These are phyloP conservation scores for Pythium aphanidermatum DNA, from an alignment of 352 stramenopile species.

Conservation along the genomic window DNA sequence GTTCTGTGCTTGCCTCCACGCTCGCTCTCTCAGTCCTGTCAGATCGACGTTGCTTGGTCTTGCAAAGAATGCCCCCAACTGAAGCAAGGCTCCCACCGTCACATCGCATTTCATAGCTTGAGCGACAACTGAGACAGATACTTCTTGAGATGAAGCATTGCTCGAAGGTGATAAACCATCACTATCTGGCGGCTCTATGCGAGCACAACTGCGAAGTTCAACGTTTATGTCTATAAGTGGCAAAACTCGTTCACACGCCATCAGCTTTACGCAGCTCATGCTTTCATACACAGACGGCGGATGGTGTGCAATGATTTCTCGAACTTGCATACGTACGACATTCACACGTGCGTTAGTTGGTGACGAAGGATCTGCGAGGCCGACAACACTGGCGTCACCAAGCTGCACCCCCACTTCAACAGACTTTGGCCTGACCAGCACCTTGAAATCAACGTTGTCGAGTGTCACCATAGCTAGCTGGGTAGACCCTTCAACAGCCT, in stretches of 20 bases:
- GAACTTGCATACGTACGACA: conserved; percentile 65
- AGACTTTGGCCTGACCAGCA: conserved; percentile 57
- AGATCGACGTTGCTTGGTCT: conserved; percentile 72
- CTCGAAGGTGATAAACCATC: conserved; percentile 3
- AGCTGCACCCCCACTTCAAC: conserved; percentile 66
- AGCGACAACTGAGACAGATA: conserved; percentile 63
- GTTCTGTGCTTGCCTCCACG: conserved; percentile 67
- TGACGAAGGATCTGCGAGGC: background rate
- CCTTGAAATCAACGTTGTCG: conserved; percentile 63
- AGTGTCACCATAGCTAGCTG: conserved; percentile 23
- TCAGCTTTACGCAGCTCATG: conserved; percentile 73
- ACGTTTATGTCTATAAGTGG: conserved; percentile 64
- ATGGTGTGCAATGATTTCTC: conserved; percentile 62
- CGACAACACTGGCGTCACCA: conserved; percentile 62
- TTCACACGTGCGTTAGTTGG: conserved; percentile 27
- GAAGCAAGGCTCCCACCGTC: conserved; percentile 67
- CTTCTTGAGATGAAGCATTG: conserved; percentile 15
- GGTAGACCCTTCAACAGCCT: conserved; percentile 7
- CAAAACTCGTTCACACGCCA: conserved; percentile 56
- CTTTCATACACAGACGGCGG: conserved; percentile 43
- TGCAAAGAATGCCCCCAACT: conserved; percentile 61
- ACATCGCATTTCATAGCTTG: conserved; percentile 79
- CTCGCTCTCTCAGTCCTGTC: conserved; percentile 58
- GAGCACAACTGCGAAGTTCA: no score
- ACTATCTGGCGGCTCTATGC: no score